Conservation (phyloP, 2,329 filamentous ascomycete species). For the Colletotrichum orchidophilum region DNA sequence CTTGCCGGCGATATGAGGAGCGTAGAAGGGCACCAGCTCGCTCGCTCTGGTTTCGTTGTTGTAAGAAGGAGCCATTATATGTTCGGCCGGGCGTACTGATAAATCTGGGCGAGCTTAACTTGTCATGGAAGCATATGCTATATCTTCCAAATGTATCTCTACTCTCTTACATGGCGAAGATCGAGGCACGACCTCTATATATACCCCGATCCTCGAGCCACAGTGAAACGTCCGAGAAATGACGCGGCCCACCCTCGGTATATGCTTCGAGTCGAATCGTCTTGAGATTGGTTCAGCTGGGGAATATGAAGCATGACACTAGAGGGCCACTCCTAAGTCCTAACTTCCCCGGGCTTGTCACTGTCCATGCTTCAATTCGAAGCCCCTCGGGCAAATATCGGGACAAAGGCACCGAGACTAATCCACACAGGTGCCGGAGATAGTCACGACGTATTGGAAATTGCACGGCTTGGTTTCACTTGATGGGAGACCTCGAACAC, state of each 20-base stretch:
- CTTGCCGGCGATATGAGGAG: conserved; percentile 46
- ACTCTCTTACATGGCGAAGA: too few relatives aligned
- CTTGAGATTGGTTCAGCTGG: too few relatives aligned
- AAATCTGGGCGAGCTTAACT: neutral
- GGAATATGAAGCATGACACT: too few relatives aligned
- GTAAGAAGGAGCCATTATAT: conserved; percentile 7
- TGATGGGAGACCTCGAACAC: neutral
- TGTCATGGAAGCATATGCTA: neutral
- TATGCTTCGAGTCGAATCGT: too few relatives aligned
- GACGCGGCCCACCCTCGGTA: too few relatives aligned
- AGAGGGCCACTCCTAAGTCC: too few relatives aligned
- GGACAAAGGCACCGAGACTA: too few relatives aligned
- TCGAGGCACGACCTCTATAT: neutral
- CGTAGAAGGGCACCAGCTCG: conserved; percentile 42
- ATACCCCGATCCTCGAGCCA: too few relatives aligned
- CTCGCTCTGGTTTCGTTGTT: conserved; percentile 35
- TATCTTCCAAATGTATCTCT: neutral
- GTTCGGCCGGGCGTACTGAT: neutral
- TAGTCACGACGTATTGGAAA: neutral
- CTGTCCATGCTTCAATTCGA: too few relatives aligned
- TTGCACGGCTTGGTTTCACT: neutral
- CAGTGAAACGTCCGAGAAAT: too few relatives aligned
- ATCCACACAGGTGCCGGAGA: neutral
- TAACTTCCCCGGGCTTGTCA: too few relatives aligned
- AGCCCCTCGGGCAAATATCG: too few relatives aligned